Evolutionary conservation across 768 basidiomycete species (phyloP), one percentile per base, ranked within the genome.

Genomic region (Amanita brunnescens): DNA sequence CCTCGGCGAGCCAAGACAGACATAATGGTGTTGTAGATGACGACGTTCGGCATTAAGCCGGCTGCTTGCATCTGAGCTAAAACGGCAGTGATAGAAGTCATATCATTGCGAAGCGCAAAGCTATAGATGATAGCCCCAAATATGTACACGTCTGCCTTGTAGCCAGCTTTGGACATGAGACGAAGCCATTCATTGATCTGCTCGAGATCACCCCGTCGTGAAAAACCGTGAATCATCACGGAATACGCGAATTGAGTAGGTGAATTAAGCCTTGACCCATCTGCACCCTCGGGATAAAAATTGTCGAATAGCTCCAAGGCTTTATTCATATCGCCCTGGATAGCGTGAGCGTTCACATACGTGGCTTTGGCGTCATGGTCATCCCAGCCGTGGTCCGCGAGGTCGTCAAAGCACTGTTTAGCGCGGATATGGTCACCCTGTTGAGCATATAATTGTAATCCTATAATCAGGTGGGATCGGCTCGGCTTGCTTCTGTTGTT

Each of bases 1-100:
- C 72, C 71, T 41, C 78, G 72, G 43, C 72, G 69, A 8, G 83
- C 83, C 33, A 90, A 78, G 53, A 82, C 70, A n/a, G 74, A 66
- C 56, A 93, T 76, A 51, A 91, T 68, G 6, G 73, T 76, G 8
- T 84, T 87, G 62, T 87, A 93, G 8, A 80, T 69, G 34, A 75
- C 67, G 5, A 55, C 59, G 43, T 77, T 74, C 6, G 82, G 81
- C 33, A 58, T 49, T 16, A 81, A 49, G 1, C 74, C 71, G 3
- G 70, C 67, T 2, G 61, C 57, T 41, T 75, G 74, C 87, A 94
- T 87, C 62, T 82, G 75, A 32, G 76, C 62, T 52, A 89, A 68
- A 5, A 83, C 62, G 7, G 63, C 56, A 13, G 70, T 63, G 44
- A 84, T 72, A 13, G 76, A 67, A 10, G 72, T 65, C n/a, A 82